Base-by-base conservation (phyloP, 116 monocot genomes). In the Posidonia oceanica region DNA sequence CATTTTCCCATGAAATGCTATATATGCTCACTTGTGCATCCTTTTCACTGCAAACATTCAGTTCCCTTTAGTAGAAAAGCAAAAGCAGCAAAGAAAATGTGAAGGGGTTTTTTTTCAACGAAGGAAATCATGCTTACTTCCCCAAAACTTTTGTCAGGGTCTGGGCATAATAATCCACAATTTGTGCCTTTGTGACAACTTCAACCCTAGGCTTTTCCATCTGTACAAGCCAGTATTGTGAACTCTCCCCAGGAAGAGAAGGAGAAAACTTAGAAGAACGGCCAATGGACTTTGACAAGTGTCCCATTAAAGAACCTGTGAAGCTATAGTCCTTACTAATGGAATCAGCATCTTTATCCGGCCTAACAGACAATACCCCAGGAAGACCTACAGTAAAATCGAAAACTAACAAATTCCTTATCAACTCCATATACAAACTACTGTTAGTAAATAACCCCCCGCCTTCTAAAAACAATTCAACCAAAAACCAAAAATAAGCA, bases 11-110 rank as follows among this genome's bases (percentile, higher is more conserved):
- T 57, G 95, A 95, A 36, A 95, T 84, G 68, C 83, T 59, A 83
- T 95, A 91, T 74, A 95, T 88, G 70, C 79, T 82, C 36, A 81
- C 80, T 83, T 95, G 84, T 22, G 95, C 88, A 81, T 95, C 95
- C 54, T 82, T 84, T 77, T 91, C 88, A 76, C 94, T 94, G 61
- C 58, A 78, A 51, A 29, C 42, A 58, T 42, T 60, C 14, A 10
- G 44, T 56, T 21, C 53, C 36, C 39, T n/a, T 21, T 18, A 70
- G 54, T 53, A 52, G 38, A 58, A 61, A 15, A 70, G 36, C 16
- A 71, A 61, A 54, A 56, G 20, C 14, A 39, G 38, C 10, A 53
- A n/a, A 41, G 40, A 65, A 69, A 40, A 52, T 20, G 38, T 55
- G 54, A 17, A 38, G 3, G 54, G 8, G 0, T 22, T 48, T 41